Evolutionary conservation across 805 yeast species (phyloP), one percentile per base, ranked within the genome.

Genomic region (Candida vartiovaarae): DNA sequence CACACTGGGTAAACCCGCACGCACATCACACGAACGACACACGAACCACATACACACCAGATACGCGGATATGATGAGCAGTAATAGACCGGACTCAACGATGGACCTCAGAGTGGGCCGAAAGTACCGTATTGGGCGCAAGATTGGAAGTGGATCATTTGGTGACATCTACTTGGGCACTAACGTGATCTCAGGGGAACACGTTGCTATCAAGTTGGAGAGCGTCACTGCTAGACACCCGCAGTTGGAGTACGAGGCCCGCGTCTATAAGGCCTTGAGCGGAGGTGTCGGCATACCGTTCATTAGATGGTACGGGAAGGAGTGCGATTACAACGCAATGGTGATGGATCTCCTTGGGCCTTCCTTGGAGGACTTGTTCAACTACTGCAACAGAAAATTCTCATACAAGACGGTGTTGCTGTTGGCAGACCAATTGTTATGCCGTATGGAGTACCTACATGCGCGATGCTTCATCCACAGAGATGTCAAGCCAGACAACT

Each of bases 251-350:
- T 93, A 91, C 63, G 99, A 91, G 66, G 96, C 97, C 11, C 81
- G 95, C 54, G 98, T 93, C 31, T 91, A 91, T 70, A 88, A 85
- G 61, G 90, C 95, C 3, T 70, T 91, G 43, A 82, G 95, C 51
- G 99, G 98, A 32, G 98, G 98, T 30, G 91, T 91, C 32, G 98
- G 98, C 39, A 82, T 93, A 41, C 99, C 99, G 41, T 80, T 82
- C 57, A 98, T 95, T n/a, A 91, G 91, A 68, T 93, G 89, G 63
- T 91, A 90, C 64, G 99, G 99, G 47, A 98, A 93, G 62, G 99
- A 93, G 67, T 98, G 99, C 30, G 77, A 93, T 47, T 98, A 93
- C 70, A 90, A 91, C 64, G 89, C 93, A 41, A 71, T 93, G 51
- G 96, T 93, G 33, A 93, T 93, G 55, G 99, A 93, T 62, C 73